These are phyloP conservation scores for Pyrus hybrid DNA, from an alignment of 331 rosid species.

Conservation along the genomic window DNA sequence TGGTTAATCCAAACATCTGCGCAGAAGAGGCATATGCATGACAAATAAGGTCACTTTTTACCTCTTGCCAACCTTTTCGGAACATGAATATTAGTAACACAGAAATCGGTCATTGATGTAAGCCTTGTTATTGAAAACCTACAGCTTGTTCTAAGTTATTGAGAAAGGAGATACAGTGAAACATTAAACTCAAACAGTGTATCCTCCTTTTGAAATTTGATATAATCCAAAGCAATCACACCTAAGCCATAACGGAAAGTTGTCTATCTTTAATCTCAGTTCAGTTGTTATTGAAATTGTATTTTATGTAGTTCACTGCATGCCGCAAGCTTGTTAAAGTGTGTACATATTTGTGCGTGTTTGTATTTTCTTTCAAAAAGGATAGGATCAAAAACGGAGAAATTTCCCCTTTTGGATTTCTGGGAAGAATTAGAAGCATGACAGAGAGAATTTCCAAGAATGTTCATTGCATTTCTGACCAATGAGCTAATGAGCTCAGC, in stretches of 20 bases:
- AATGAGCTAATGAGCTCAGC: no score
- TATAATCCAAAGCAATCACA: neutral
- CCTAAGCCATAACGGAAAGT: neutral
- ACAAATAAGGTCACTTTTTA: neutral
- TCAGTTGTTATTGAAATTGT: neutral
- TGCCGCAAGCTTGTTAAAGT: neutral
- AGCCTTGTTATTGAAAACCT: neutral
- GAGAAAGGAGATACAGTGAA: neutral
- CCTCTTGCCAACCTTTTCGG: neutral
- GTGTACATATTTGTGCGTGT: no score
- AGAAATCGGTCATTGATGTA: neutral
- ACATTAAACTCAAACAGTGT: neutral
- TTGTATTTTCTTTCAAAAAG: no score
- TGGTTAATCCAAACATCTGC: no score
- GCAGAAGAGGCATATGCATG: no score
- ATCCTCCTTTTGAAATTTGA: neutral
- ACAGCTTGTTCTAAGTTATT: neutral
- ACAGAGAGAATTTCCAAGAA: no score
- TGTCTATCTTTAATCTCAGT: neutral
- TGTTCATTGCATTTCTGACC: no score
- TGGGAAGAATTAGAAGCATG: no score
- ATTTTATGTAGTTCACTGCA: neutral
- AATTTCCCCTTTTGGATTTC: no score
- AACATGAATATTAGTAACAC: neutral
- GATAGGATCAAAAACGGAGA: no score